Evolutionary conservation across 139 green algal genomes (phyloP).

Genomic region (Microglena sp.): DNA sequence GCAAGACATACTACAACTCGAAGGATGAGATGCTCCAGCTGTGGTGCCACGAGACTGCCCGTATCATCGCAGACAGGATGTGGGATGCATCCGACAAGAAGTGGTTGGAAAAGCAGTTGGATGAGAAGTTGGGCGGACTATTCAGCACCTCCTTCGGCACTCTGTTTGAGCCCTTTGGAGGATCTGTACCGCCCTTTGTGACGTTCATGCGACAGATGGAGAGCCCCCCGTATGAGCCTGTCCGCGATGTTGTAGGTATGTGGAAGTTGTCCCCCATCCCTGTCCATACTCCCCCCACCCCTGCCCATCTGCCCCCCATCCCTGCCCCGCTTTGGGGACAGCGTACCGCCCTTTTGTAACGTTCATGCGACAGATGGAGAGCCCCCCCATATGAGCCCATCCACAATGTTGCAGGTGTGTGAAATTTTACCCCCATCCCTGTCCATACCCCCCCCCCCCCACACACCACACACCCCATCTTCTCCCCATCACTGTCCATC

Average conservation of each 20-base stretch:
- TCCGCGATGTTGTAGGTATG: conserved; percentile 47
- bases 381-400: conserved; percentile 71
- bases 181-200: conserved; percentile 58
- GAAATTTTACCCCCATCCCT: too few relatives aligned
- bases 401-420: conserved; percentile 40
- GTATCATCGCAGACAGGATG: conserved; percentile 75
- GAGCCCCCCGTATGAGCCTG: conserved; percentile 65
- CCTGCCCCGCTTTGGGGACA: conserved; percentile 24
- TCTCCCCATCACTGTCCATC: too few relatives aligned
- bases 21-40: conserved; percentile 73
- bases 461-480: too few relatives aligned
- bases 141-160: conserved; percentile 43
- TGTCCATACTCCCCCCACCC: too few relatives aligned
- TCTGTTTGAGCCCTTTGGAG: conserved; percentile 51
- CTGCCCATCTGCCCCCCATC: too few relatives aligned
- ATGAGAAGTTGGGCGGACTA: conserved; percentile 44
- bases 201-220: conserved; percentile 68
- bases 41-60: conserved; percentile 70
- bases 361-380: conserved; percentile 65
- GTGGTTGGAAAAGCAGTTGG: conserved; percentile 60
- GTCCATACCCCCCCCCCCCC: too few relatives aligned
- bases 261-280: too few relatives aligned
- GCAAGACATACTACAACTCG: conserved; percentile 67
- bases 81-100: conserved; percentile 41
- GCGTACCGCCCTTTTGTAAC: conserved; percentile 62